These are phyloP conservation scores for Alternaria arborescens DNA, from an alignment of 2,329 filamentous ascomycete genomes.

Conservation along the genomic window DNA sequence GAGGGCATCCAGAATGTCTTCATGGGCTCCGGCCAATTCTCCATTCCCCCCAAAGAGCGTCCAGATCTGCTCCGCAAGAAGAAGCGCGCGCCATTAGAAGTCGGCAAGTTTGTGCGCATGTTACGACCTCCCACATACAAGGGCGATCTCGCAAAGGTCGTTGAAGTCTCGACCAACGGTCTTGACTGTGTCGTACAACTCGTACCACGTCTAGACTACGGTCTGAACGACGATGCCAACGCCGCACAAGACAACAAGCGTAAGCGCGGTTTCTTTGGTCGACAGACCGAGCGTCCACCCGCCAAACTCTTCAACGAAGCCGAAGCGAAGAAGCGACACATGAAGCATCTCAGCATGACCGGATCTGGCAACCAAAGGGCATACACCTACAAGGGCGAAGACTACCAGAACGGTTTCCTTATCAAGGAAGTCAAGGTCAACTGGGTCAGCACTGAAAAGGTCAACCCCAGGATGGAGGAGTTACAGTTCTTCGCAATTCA, in stretches of 20 bases:
- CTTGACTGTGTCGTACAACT: conserved; percentile 86
- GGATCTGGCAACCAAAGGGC: conserved; percentile 68
- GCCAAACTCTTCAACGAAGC: conserved; percentile 91
- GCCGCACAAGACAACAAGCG: conserved; percentile 69
- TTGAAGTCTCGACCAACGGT: conserved; percentile 92
- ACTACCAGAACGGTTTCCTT: conserved; percentile 91
- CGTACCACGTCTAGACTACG: conserved; percentile 92
- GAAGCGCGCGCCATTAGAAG: conserved; percentile 81
- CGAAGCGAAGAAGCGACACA: conserved; percentile 89
- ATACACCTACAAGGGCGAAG: conserved; percentile 87
- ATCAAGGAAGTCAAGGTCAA: conserved; percentile 94
- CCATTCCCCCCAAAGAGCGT: conserved; percentile 97
- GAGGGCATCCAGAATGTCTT: conserved; percentile 91
- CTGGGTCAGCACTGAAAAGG: conserved; percentile 82
- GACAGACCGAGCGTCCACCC: conserved; percentile 74
- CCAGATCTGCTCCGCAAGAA: conserved; percentile 91
- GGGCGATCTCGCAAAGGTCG: conserved; percentile 88
- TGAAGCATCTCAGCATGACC: conserved; percentile 65
- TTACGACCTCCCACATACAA: conserved; percentile 81
- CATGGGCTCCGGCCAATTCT: conserved; percentile 81
- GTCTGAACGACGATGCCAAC: conserved; percentile 78
- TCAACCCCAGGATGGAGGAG: conserved; percentile 93
- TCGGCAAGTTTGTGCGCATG: conserved; percentile 91
- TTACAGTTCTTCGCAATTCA: conserved; percentile 92
- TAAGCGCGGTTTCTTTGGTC: conserved; percentile 69